These are phyloP conservation scores for Linanthus parryae DNA, from an alignment of 148 eudicot species.

Conservation along the genomic window DNA sequence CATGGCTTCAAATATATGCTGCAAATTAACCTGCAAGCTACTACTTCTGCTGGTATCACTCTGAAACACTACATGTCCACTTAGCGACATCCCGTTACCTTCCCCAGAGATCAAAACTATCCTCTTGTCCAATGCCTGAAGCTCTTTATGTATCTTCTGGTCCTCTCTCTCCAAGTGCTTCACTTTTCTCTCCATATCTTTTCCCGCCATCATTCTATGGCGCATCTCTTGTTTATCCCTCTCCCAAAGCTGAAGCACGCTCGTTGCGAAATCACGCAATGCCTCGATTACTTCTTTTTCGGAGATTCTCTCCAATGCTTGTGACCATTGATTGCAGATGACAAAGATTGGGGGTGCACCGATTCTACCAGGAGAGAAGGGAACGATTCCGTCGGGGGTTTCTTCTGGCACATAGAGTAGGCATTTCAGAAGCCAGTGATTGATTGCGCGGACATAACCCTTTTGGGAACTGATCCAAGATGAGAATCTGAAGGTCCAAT, in stretches of 20 bases:
- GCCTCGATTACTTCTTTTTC: conserved; percentile 76
- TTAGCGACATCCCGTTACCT: conserved; percentile 32
- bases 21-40: conserved; percentile 58
- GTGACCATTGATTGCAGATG: conserved; percentile 84
- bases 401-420: conserved; percentile 66
- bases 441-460: conserved; percentile 63
- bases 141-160: conserved; percentile 67
- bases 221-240: conserved; percentile 70
- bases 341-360: conserved; percentile 92
- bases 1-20: conserved; percentile 74
- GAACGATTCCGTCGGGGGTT: conserved; percentile 74
- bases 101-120: conserved; percentile 41
- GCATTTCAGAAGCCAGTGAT: conserved; percentile 79
- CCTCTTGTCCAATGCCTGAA: conserved; percentile 71
- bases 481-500: conserved; percentile 70
- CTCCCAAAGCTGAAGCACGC: conserved; percentile 69
- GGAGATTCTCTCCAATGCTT: conserved; percentile 68
- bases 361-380: conserved; percentile 83
- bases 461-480: conserved; percentile 74
- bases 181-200: conserved; percentile 62
- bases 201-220: conserved; percentile 48
- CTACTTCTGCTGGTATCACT: conserved; percentile 71
- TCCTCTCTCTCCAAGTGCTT: conserved; percentile 78
- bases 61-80: conserved; percentile 67
- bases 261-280: conserved; percentile 59